These are phyloP conservation scores for Selaginella moellendorffii DNA, from an alignment of 75 land plant genomes.

Conservation along the genomic window DNA sequence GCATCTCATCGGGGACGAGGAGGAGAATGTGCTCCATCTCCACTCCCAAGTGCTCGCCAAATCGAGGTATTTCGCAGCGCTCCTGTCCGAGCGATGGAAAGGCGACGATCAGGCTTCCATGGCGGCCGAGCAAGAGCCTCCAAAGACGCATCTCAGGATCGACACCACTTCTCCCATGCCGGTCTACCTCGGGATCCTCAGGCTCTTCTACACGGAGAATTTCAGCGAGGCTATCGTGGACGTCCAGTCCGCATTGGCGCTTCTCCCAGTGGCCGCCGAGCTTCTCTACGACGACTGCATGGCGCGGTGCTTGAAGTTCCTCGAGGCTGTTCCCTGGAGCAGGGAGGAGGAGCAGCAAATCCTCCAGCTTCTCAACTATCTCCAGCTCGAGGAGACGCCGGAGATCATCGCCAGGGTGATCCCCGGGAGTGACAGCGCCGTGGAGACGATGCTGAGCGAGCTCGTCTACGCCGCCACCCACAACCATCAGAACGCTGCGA, in stretches of 20 bases:
- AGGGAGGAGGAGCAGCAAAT: constrained; percentile 66
- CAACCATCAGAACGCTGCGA: constrained; percentile 47
- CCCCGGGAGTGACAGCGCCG: constrained; percentile 27
- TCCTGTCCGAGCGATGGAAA: constrained; percentile 73
- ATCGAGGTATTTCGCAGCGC: constrained; percentile 57
- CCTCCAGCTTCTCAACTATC: constrained; percentile 33
- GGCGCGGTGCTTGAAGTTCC: constrained; percentile 44
- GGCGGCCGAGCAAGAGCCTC: constrained; percentile 9
- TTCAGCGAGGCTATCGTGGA: constrained; percentile 29
- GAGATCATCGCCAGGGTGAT: constrained; percentile 54
- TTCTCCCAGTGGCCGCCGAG: constrained; percentile 70
- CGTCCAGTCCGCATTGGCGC: constrained; percentile 31
- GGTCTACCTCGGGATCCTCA: constrained; percentile 31
- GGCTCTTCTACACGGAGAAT: constrained; percentile 52
- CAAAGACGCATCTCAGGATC: constrained; percentile 25
- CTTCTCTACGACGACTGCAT: constrained; percentile 74
- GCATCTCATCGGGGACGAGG: background rate
- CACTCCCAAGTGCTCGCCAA: constrained; percentile 44
- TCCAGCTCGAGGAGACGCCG: constrained; percentile 43
- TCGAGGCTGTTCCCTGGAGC: constrained; percentile 92
- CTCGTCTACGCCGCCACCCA: constrained; percentile 49
- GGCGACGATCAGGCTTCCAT: too few relatives aligned
- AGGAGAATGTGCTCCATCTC: constrained; percentile 24
- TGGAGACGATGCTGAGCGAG: constrained; percentile 66
- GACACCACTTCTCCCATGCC: constrained; percentile 22